A percentile compares a stretch with the other conserved stretches of the same genome.
phyloP scores from a whole-genome alignment of 768 basidiomycete genomes.

The Hebeloma cylindrosporum region DNA sequence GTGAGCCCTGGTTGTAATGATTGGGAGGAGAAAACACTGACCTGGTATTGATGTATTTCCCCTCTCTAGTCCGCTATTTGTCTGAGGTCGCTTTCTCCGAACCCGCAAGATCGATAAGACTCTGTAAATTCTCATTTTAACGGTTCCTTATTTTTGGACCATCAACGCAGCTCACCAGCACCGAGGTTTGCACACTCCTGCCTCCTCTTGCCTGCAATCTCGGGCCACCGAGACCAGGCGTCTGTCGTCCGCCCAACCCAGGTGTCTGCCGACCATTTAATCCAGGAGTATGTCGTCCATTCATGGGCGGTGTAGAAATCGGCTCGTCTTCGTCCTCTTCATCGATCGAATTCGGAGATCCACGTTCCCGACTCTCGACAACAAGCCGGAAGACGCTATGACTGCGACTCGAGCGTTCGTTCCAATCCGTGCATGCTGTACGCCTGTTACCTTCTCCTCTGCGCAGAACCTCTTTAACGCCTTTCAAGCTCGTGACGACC shows the following conservation, averaged over 20 bases:
- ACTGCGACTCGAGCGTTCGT: constrained; percentile 90
- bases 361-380: constrained; percentile 80
- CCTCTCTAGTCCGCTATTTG: constrained; percentile 94
- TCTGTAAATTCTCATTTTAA: constrained; percentile 44
- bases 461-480: constrained; percentile 81
- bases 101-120: constrained; percentile 93
- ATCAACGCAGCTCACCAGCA: constrained; percentile 66
- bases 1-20: constrained; percentile 4
- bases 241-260: constrained; percentile 40
- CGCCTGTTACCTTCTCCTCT: constrained; percentile 85
- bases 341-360: constrained; percentile 22
- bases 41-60: constrained; percentile 95
- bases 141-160: not conserved
- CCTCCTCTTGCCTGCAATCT: constrained; percentile 77
- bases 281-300: constrained; percentile 45
- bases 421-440: constrained; percentile 99
- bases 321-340: constrained; percentile 46
- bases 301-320: constrained; percentile 24
- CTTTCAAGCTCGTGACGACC: constrained; percentile 87
- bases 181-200: constrained; percentile 74
- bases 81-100: constrained; percentile 96
- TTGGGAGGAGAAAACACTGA: constrained; percentile 20
- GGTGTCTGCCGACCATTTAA: constrained; percentile 46
- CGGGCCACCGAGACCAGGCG: constrained; percentile 51
- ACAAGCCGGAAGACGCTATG: constrained; percentile 95